These are phyloP conservation scores for Fusarium continuum DNA, from an alignment of 2,329 filamentous ascomycete species.

Conservation along the genomic window DNA sequence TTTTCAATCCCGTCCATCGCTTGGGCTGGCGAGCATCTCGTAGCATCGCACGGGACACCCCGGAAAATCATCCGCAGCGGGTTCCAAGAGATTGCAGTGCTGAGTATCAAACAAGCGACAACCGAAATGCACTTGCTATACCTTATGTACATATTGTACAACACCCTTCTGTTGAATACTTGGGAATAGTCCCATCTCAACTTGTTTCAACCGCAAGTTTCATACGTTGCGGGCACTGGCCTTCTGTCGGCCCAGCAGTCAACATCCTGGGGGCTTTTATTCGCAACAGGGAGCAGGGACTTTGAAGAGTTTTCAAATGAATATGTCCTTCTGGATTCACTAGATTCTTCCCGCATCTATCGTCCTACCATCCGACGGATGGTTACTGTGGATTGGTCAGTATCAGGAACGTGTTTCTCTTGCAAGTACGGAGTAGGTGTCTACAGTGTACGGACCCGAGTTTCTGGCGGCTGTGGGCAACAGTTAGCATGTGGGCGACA, in stretches of 20 bases:
- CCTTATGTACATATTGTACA: too few relatives aligned
- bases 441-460: slow-evolving; percentile 14
- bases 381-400: slow-evolving; percentile 5
- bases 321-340: slow-evolving; percentile 1
- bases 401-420: slow-evolving; percentile 34
- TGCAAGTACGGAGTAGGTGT: background rate
- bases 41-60: slow-evolving; percentile 11
- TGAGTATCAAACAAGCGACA: slow-evolving; percentile 5
- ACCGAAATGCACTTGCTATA: background rate
- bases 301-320: slow-evolving; percentile 16
- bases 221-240: slow-evolving; percentile 19
- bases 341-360: background rate
- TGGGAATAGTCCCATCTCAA: background rate
- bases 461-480: slow-evolving; percentile 26
- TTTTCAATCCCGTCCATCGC: slow-evolving; percentile 27
- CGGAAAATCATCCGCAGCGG: slow-evolving; percentile 12
- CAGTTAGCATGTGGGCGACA: slow-evolving; percentile 38
- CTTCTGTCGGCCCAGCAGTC: slow-evolving; percentile 17
- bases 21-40: slow-evolving; percentile 30
- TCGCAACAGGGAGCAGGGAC: slow-evolving; percentile 13
- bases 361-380: background rate
- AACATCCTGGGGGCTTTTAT: background rate
- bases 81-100: background rate
- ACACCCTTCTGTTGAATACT: too few relatives aligned
- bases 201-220: slow-evolving; percentile 8